Evolutionary conservation across 2,329 filamentous ascomycete species (phyloP).

Genomic region (Atkinsonella hypoxylon): DNA sequence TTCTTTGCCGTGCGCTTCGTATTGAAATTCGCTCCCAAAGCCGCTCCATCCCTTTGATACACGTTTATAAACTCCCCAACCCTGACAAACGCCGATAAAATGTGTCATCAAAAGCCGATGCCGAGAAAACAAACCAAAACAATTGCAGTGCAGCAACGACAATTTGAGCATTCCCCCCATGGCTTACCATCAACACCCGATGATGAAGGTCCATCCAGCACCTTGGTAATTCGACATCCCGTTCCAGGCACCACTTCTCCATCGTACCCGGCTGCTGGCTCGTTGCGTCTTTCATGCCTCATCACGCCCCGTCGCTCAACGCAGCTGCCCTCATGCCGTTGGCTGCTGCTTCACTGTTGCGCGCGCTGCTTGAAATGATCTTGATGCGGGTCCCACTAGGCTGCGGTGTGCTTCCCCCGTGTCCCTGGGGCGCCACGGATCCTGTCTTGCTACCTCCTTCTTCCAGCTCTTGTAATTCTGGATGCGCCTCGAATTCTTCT

Average conservation of each 20-base stretch:
- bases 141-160: neutral
- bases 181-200: neutral
- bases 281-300: neutral
- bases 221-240: neutral
- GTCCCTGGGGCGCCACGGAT: slow-evolving; percentile 32
- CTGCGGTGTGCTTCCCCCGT: slow-evolving; percentile 53
- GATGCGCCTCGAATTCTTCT: slow-evolving; percentile 39
- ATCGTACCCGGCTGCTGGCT: neutral
- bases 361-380: slow-evolving; percentile 38
- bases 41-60: slow-evolving; percentile 12
- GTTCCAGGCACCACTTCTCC: neutral
- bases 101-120: slow-evolving; percentile 10
- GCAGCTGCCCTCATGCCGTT: slow-evolving; percentile 27
- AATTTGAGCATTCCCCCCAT: neutral
- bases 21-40: slow-evolving; percentile 13
- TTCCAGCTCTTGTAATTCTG: slow-evolving; percentile 45
- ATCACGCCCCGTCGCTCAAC: slow-evolving; percentile 43
- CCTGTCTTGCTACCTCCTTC: slow-evolving; percentile 26
- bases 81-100: slow-evolving; percentile 15
- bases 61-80: slow-evolving; percentile 10
- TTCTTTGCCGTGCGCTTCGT: slow-evolving; percentile 13
- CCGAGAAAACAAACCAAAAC: neutral
- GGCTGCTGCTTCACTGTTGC: slow-evolving; percentile 15
- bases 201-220: neutral
- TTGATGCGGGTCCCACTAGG: slow-evolving; percentile 56